Conservation (phyloP, 768 basidiomycete genomes). For the Rhizopogon roseolus region DNA sequence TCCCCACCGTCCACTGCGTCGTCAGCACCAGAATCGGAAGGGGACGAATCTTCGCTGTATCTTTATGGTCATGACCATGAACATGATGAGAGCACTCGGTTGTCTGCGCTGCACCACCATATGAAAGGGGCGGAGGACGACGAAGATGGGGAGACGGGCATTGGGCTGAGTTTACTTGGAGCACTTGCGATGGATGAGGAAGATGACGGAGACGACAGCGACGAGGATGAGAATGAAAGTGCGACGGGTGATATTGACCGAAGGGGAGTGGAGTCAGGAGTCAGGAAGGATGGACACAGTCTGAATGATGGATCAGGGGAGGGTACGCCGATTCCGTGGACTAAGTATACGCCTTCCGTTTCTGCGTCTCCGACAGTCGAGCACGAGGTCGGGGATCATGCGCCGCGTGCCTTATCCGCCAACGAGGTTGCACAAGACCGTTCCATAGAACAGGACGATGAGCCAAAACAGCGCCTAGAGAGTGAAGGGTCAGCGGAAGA, state of each 20-base stretch:
- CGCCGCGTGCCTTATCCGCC: neutral
- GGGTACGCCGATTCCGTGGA: constrained; percentile 20
- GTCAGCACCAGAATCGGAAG: neutral
- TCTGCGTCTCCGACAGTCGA: constrained; percentile 9
- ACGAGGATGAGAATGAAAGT: constrained; percentile 10
- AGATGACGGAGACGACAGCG: constrained; percentile 15
- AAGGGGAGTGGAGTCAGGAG: neutral
- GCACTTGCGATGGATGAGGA: constrained; percentile 34
- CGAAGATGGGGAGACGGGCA: constrained; percentile 61
- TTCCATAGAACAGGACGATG: neutral
- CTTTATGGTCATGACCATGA: constrained; percentile 2
- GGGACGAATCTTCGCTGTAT: neutral
- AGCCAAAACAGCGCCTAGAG: neutral
- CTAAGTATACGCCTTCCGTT: constrained; percentile 21
- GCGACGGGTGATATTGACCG: constrained; percentile 11
- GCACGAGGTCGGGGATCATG: neutral
- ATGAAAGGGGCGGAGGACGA: constrained; percentile 19
- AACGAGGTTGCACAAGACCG: neutral
- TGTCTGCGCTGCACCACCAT: constrained; percentile 17
- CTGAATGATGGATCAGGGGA: constrained; percentile 5
- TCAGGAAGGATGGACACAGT: constrained; percentile 1
- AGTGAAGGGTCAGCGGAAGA: constrained; percentile 10
- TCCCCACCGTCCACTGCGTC: constrained; percentile 3
- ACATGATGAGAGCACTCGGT: constrained; percentile 14
- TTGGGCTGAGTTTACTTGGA: constrained; percentile 64